Conservation (phyloP, 257 asterid species). For the Plectranthus barbatus region DNA sequence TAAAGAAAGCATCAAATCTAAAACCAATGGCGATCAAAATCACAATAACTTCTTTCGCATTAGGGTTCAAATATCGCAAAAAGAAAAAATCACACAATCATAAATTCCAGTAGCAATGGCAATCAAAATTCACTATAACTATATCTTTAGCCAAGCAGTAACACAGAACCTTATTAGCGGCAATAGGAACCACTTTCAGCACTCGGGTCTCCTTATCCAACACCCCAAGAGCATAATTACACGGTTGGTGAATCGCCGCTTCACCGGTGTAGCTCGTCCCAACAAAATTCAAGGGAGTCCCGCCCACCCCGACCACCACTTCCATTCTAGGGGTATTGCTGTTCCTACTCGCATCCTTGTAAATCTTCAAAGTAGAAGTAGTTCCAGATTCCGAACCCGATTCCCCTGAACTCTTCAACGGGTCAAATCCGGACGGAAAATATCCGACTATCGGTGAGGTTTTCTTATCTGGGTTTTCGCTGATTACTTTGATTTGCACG, state of each 20-base stretch:
- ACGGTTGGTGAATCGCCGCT: no score
- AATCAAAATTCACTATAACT: background rate
- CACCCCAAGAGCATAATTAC: no score
- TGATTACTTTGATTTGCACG: no score
- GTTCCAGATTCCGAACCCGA: background rate
- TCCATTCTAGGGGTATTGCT: constrained; percentile 42
- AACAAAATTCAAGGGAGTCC: no score
- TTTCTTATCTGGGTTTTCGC: no score
- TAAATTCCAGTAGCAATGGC: background rate
- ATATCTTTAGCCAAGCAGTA: background rate
- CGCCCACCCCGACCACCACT: no score
- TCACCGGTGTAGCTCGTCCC: no score
- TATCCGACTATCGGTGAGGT: constrained; percentile 68
- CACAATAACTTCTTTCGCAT: background rate
- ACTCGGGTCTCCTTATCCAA: no score
- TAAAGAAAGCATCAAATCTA: background rate
- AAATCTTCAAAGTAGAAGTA: constrained; percentile 29
- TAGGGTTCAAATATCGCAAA: background rate
- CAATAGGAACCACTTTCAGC: constrained; percentile 63
- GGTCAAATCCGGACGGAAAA: constrained; percentile 62
- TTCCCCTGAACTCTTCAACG: constrained; percentile 16
- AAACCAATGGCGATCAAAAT: no score
- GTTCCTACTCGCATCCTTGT: constrained; percentile 27
- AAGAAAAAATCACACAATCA: background rate
- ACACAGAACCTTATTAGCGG: constrained; percentile 57